These are phyloP conservation scores for Fusarium subglutinans DNA, from an alignment of 2,329 filamentous ascomycete species.

Conservation along the genomic window DNA sequence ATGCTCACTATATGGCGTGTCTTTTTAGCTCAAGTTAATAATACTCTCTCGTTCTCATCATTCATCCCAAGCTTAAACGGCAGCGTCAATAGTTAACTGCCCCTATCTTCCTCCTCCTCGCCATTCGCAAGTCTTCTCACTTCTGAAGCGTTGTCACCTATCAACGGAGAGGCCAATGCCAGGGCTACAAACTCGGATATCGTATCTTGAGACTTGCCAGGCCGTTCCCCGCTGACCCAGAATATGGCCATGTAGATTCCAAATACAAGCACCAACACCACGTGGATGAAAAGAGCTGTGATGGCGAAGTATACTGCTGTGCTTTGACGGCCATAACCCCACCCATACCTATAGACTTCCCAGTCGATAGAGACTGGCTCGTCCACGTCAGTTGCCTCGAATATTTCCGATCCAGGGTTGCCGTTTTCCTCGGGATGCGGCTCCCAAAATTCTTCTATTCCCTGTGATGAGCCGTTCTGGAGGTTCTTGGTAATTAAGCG, in stretches of 20 bases:
- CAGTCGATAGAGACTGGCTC: background rate
- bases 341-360: background rate
- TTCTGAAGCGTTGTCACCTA: fast-evolving
- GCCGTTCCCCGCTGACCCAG: background rate
- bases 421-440: background rate
- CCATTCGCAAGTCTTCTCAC: background rate
- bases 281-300: background rate
- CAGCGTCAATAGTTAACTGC: fast-evolving
- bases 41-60: background rate
- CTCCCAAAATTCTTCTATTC: background rate
- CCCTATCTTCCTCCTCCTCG: background rate
- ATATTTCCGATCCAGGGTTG: background rate
- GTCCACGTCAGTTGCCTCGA: background rate
- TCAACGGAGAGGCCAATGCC: background rate
- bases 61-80: background rate
- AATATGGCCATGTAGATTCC: background rate
- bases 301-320: background rate
- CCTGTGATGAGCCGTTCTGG: background rate
- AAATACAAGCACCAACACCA: background rate
- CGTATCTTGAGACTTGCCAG: background rate
- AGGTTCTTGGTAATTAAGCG: background rate
- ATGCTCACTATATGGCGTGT: fast-evolving
- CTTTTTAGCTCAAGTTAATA: background rate
- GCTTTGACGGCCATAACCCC: background rate
- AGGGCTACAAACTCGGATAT: background rate